These are phyloP conservation scores for Ajuga chamaepitys DNA, from an alignment of 257 asterid species.

Conservation along the genomic window DNA sequence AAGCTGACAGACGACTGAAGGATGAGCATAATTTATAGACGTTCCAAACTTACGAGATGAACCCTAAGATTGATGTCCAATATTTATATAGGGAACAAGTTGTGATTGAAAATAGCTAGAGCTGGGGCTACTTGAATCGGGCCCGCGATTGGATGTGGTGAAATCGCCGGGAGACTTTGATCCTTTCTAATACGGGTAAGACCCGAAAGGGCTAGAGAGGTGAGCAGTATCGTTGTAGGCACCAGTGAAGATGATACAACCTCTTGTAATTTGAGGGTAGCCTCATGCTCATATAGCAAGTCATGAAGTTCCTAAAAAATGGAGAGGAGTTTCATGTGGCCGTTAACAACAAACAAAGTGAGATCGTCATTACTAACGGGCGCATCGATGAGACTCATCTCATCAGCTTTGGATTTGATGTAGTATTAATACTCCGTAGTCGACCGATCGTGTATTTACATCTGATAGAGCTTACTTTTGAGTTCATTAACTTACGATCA, in stretches of 20 bases:
- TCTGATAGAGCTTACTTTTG: not conserved
- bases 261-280: not conserved
- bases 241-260: not conserved
- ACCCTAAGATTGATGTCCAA: not conserved
- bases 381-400: not conserved
- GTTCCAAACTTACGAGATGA: not conserved
- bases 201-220: not conserved
- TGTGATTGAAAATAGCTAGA: no score
- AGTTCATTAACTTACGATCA: not conserved
- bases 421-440: not conserved
- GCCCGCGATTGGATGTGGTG: not conserved
- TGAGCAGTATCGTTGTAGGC: not conserved
- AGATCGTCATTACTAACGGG: not conserved
- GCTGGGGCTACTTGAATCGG: no score
- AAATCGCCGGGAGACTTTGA: fast-evolving
- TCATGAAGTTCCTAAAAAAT: not conserved
- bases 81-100: no score
- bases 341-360: not conserved
- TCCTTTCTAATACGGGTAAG: no score
- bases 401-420: not conserved
- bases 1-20: not conserved
- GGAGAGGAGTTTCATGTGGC: not conserved
- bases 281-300: not conserved
- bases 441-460: not conserved
- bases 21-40: no score